Evolutionary conservation across 805 yeast genomes (phyloP).

Genomic region (Hanseniaspora pseudoguilliermondii): DNA sequence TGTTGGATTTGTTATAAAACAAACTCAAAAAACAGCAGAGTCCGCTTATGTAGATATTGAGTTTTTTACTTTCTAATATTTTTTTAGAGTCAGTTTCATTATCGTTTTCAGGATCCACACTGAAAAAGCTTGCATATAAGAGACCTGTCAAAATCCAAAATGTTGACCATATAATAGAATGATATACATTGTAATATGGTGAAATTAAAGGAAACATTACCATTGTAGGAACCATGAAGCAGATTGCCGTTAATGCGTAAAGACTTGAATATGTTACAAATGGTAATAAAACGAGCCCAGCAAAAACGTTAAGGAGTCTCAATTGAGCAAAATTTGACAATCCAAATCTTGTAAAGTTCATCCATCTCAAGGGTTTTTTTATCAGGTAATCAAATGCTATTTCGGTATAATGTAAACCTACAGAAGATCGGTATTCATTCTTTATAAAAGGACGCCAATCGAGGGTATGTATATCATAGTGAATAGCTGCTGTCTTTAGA

Average conservation of each 20-base stretch:
- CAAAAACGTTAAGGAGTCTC: slow-evolving; percentile 51
- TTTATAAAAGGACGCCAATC: slow-evolving; percentile 31
- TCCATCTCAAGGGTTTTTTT: slow-evolving; percentile 17
- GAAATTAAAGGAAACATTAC: slow-evolving; percentile 56
- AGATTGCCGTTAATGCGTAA: slow-evolving; percentile 31
- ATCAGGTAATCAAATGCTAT: slow-evolving; percentile 25
- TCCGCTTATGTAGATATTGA: slow-evolving; percentile 36
- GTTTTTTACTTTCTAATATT: slow-evolving; percentile 9
- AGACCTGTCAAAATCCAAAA: slow-evolving; percentile 48
- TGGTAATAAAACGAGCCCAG: slow-evolving; percentile 48
- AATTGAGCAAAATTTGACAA: slow-evolving; percentile 29
- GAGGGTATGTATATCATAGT: slow-evolving; percentile 75
- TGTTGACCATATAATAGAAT: slow-evolving; percentile 91
- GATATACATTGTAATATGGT: slow-evolving; percentile 64
- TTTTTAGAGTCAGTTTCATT: slow-evolving; percentile 13
- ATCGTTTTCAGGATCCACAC: slow-evolving; percentile 30
- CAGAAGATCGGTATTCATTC: slow-evolving; percentile 32
- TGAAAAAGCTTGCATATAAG: slow-evolving; percentile 28
- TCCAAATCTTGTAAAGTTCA: background rate
- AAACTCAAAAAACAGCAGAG: slow-evolving; percentile 50
- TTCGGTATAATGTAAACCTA: slow-evolving; percentile 62
- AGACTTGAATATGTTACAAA: slow-evolving; percentile 32
- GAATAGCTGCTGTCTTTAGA: slow-evolving; percentile 12
- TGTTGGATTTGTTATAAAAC: slow-evolving; percentile 79
- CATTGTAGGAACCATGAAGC: slow-evolving; percentile 34